A percentile compares a stretch with the other conserved stretches of the same genome.
These are phyloP conservation scores for Kwoniella mangroviensis DNA, from an alignment of 768 basidiomycete species.

Conservation along the genomic window DNA sequence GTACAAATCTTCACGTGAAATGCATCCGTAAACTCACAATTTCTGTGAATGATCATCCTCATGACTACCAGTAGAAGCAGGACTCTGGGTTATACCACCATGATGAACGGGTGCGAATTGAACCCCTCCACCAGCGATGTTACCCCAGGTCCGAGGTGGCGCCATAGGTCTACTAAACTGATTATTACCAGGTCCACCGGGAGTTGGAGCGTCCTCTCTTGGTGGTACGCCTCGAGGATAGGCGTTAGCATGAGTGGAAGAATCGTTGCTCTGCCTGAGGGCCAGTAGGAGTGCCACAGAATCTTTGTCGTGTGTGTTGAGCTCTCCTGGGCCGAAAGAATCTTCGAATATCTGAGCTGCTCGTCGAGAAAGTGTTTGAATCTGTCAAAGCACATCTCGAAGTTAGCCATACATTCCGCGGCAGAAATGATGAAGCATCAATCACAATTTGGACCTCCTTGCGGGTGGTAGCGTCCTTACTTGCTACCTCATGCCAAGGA, in stretches of 20 bases:
- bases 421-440: neutral
- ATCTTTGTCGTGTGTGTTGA: conserved; percentile 43
- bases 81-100: conserved; percentile 31
- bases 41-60: conserved; percentile 57
- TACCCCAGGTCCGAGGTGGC: conserved; percentile 23
- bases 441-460: conserved; percentile 56
- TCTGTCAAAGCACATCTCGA: conserved; percentile 29
- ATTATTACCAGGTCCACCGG: conserved; percentile 8
- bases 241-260: conserved; percentile 25
- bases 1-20: too few relatives aligned
- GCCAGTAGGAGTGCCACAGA: conserved; percentile 50
- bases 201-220: conserved; percentile 32
- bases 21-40: conserved; percentile 32
- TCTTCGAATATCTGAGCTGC: conserved; percentile 52
- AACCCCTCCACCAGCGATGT: conserved; percentile 10
- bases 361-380: conserved; percentile 52
- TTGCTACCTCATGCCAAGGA: conserved; percentile 44
- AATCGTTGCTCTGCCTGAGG: conserved; percentile 45
- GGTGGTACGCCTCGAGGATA: conserved; percentile 28
- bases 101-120: conserved; percentile 24
- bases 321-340: conserved; percentile 41
- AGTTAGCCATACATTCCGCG: neutral
- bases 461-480: conserved; percentile 53
- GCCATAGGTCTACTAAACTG: conserved; percentile 7
- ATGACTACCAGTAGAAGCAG: conserved; percentile 35